Percentiles rank a stretch among this genome's conserved stretches.
Conservation (phyloP, 805 yeast species). For the Metschnikowia peoriensis region DNA sequence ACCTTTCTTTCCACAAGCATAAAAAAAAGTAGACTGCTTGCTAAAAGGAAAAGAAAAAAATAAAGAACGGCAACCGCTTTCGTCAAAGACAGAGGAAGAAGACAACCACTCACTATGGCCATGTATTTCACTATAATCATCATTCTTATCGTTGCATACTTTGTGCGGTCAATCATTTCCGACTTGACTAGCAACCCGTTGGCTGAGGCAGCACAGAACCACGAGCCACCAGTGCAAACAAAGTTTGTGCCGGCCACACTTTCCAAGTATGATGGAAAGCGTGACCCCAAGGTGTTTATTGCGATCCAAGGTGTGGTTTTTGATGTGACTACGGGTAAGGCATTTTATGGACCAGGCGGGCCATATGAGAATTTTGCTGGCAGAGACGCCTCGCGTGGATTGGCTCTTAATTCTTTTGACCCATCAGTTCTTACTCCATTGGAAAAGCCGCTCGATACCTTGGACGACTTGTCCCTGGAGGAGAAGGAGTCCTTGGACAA, state of each 20-base stretch:
- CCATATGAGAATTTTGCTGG: conserved; percentile 96
- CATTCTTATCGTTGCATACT: conserved; percentile 29
- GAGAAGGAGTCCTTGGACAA: conserved; percentile 71
- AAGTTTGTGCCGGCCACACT: conserved; percentile 75
- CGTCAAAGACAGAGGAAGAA: no score
- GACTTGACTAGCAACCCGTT: conserved; percentile 31
- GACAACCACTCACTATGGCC: not conserved
- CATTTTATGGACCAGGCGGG: conserved; percentile 94
- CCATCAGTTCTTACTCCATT: conserved; percentile 58
- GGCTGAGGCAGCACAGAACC: conserved; percentile 19
- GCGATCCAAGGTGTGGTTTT: conserved; percentile 85
- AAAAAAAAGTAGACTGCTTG: not conserved
- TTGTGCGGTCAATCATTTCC: conserved; percentile 27
- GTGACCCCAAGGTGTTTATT: conserved; percentile 75
- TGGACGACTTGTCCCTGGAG: conserved; percentile 55
- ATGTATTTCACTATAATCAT: conserved; percentile 32
- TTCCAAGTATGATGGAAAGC: conserved; percentile 75
- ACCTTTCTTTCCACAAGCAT: not conserved
- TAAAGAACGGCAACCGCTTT: not conserved
- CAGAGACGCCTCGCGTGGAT: conserved; percentile 89
- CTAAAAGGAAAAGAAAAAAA: not conserved
- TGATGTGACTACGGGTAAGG: conserved; percentile 76
- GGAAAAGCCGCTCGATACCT: conserved; percentile 74
- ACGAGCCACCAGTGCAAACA: conserved; percentile 38
- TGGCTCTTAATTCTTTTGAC: conserved; percentile 87